Percentiles rank a stretch among this genome's conserved stretches.
Evolutionary conservation across 108 stramenopile genomes (phyloP).

Genomic region (Cyclotella distinguenda): DNA sequence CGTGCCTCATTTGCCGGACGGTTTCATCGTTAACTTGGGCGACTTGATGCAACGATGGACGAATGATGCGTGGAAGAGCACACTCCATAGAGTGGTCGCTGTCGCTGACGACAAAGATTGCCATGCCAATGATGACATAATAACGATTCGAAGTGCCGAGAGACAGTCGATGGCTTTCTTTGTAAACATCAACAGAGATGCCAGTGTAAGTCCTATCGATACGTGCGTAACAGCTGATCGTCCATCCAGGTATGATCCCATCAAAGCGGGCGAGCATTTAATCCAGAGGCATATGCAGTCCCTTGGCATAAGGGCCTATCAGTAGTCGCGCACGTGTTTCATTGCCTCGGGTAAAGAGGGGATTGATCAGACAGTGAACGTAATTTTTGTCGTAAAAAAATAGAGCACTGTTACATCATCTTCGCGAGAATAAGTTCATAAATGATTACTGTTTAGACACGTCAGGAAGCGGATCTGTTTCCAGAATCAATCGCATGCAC

Average conservation of each 20-base stretch:
- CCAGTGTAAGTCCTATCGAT: constrained; percentile 47
- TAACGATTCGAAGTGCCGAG: constrained; percentile 19
- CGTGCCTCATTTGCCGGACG: constrained; percentile 57
- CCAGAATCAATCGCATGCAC: constrained; percentile 17
- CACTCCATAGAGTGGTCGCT: constrained; percentile 80
- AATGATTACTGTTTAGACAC: too few relatives aligned
- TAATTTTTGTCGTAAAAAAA: too few relatives aligned
- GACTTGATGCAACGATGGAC: constrained; percentile 92
- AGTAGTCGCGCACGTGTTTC: too few relatives aligned
- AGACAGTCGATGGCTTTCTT: constrained; percentile 87
- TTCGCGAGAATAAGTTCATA: too few relatives aligned
- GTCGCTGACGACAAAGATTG: constrained; percentile 1
- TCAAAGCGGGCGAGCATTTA: constrained; percentile 67
- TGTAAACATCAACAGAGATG: constrained; percentile 74
- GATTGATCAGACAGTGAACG: too few relatives aligned
- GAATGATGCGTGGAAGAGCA: constrained; percentile 67
- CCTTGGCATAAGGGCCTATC: too few relatives aligned
- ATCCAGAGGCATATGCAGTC: constrained; percentile 41
- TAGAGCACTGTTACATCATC: too few relatives aligned
- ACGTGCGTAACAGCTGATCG: constrained; percentile 40
- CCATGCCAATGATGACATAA: constrained; percentile 3
- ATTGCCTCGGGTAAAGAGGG: too few relatives aligned
- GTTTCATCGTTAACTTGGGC: constrained; percentile 88
- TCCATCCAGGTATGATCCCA: constrained; percentile 46
- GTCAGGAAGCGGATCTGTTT: too few relatives aligned